Evolutionary conservation across 805 yeast genomes (phyloP).

Genomic region (Candida silvicultrix): DNA sequence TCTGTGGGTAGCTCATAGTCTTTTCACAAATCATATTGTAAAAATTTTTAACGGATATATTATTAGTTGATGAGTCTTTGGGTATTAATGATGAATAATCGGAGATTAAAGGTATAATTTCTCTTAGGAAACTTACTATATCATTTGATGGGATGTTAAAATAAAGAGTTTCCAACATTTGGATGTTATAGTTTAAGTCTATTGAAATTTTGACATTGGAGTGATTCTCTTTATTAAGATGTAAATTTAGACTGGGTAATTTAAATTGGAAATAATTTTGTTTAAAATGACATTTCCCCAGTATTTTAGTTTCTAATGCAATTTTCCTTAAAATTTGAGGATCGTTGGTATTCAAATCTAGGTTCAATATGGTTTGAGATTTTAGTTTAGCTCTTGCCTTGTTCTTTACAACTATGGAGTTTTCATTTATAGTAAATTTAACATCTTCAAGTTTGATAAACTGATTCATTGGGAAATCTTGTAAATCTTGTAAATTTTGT

Average conservation of each 20-base stretch:
- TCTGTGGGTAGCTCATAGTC: constrained; percentile 25
- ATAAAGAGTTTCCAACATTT: constrained; percentile 7
- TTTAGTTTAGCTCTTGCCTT: neutral
- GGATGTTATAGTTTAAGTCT: constrained; percentile 4
- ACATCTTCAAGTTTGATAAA: no score
- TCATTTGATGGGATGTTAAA: constrained; percentile 2
- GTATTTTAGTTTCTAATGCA: neutral
- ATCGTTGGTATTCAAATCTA: neutral
- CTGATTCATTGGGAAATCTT: no score
- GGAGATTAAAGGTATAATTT: neutral
- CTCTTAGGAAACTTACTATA: neutral
- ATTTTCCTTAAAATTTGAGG: no score
- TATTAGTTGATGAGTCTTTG: neutral
- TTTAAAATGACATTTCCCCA: neutral
- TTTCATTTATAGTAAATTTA: no score
- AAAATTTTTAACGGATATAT: constrained; percentile 32
- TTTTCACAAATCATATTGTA: constrained; percentile 43
- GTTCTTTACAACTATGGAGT: neutral
- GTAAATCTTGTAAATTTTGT: no score
- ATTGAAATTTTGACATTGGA: neutral
- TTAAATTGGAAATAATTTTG: neutral
- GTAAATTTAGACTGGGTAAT: neutral
- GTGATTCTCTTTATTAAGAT: neutral
- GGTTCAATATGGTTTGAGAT: neutral
- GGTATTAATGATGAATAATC: neutral